Conservation (phyloP, 331 rosid genomes). For the Malus hybrid region DNA sequence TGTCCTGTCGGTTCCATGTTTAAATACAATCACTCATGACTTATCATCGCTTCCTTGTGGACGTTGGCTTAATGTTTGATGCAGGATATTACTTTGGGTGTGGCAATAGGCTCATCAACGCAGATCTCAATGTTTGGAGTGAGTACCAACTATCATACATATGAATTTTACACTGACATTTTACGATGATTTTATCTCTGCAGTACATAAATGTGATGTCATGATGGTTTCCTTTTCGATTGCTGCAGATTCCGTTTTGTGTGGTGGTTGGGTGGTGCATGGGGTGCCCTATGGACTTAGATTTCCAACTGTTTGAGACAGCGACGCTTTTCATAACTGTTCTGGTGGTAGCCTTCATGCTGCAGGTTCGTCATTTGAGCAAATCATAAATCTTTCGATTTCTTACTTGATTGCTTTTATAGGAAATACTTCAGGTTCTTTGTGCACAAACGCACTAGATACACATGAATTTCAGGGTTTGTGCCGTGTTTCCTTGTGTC, state of each 20-base stretch:
- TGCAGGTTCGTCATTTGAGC: conserved; percentile 25
- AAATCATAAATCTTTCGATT: not conserved
- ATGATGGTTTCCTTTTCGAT: not conserved
- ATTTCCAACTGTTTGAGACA: conserved; percentile 47
- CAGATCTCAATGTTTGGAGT: conserved; percentile 53
- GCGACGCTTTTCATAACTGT: conserved; percentile 44
- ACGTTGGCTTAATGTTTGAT: not conserved
- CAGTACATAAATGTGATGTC: not conserved
- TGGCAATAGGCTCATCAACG: conserved; percentile 53
- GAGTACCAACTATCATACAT: not conserved
- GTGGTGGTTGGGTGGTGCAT: conserved; percentile 41
- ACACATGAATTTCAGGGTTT: not conserved
- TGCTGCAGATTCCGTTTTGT: conserved; percentile 41
- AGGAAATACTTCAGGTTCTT: no score
- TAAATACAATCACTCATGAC: not conserved
- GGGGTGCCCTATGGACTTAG: conserved; percentile 43
- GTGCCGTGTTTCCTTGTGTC: not conserved
- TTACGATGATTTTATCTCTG: not conserved
- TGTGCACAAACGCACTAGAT: not conserved
- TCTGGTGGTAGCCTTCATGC: conserved; percentile 46
- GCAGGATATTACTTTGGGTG: not conserved
- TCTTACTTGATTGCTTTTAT: no score
- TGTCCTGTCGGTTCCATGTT: not conserved
- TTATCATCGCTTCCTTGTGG: not conserved
- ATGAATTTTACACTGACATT: not conserved